Evolutionary conservation across 2,329 filamentous ascomycete genomes (phyloP), one percentile per base, ranked within the genome.

Genomic region (Tolypocladium album): DNA sequence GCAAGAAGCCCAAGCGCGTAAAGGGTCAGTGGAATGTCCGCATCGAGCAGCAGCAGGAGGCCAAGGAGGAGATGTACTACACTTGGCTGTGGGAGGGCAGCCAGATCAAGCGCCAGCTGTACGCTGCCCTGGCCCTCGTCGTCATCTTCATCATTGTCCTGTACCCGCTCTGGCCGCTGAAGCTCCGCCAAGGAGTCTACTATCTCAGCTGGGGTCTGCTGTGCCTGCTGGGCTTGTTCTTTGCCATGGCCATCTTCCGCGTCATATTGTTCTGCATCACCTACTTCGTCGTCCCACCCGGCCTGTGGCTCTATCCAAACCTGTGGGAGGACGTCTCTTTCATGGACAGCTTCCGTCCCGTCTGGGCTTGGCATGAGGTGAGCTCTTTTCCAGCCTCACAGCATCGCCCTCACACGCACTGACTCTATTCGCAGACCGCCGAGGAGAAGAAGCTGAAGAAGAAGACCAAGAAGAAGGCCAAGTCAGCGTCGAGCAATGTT

Each of bases 301-400:
- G 94, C 68, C 81, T 99, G n/a, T 99, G 94, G 94, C 82, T 99
- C 53, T 99, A 93, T 77, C 94, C 94, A 56, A 99, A 99, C 71
- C 78, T 99, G 24, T 99, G 97, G 79, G 94, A 99, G 74, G 94
- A 99, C 71, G 94, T 99, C 36, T 96, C 93, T 9, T 97, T 99
- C 78, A 88, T 99, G 75, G 94, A 99, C 72, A 95, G 90, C 69
- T 99, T 99, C 82, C 88, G 88, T 70, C 94, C 94, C 24, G 77
- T 96, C 7, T 99, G 94, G 93, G 94, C 91, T 62, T 99, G 94
- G 94, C 94, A 99, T 74, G 92, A 96, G 84, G 91, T 95, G 71
- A 74, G 83, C n/a, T 75, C 60, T 34, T 17, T 5, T 3, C 27
- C 34, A 24, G 34, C 20, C 11, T 27, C 31, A 11, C 20, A 31